Evolutionary conservation across 768 basidiomycete species (phyloP).

Genomic region (Plicaturopsis crispa): DNA sequence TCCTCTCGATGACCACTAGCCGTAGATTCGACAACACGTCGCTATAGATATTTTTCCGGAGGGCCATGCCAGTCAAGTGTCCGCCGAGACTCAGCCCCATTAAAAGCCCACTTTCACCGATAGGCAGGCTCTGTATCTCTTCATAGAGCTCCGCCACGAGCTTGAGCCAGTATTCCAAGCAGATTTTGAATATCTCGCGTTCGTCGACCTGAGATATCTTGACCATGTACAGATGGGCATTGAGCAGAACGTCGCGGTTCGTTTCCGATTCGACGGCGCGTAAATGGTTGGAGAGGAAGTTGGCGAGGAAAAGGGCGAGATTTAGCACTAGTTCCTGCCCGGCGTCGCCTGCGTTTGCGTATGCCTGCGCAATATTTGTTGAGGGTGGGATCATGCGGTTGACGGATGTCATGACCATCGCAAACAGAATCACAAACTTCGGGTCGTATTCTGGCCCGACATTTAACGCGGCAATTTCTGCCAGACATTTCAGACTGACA

Average conservation of each 20-base stretch:
- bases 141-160: slow-evolving; percentile 96
- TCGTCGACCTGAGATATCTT: slow-evolving; percentile 98
- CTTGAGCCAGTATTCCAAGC: slow-evolving; percentile 95
- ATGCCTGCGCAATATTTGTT: slow-evolving; percentile 92
- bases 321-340: slow-evolving; percentile 98
- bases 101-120: slow-evolving; percentile 77
- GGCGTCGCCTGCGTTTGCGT: slow-evolving; percentile 79
- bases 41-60: slow-evolving; percentile 92
- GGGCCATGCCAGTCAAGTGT: slow-evolving; percentile 68
- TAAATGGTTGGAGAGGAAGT: slow-evolving; percentile 91
- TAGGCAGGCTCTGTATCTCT: slow-evolving; percentile 89
- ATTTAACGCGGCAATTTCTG: slow-evolving; percentile 91
- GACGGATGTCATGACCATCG: slow-evolving; percentile 95
- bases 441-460: slow-evolving; percentile 96
- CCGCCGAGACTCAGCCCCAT: slow-evolving; percentile 87
- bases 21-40: slow-evolving; percentile 93
- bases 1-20: slow-evolving; percentile 93
- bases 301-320: slow-evolving; percentile 93
- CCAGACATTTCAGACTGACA: slow-evolving; percentile 91
- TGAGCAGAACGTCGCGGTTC: slow-evolving; percentile 88
- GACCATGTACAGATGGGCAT: slow-evolving; percentile 97
- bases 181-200: slow-evolving; percentile 98
- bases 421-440: slow-evolving; percentile 96
- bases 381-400: slow-evolving; percentile 96
- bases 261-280: slow-evolving; percentile 88